A percentile compares a stretch with the other conserved stretches of the same genome.
Evolutionary conservation across 2,329 filamentous ascomycete genomes (phyloP).

Genomic region (Xylariaceae sp.): DNA sequence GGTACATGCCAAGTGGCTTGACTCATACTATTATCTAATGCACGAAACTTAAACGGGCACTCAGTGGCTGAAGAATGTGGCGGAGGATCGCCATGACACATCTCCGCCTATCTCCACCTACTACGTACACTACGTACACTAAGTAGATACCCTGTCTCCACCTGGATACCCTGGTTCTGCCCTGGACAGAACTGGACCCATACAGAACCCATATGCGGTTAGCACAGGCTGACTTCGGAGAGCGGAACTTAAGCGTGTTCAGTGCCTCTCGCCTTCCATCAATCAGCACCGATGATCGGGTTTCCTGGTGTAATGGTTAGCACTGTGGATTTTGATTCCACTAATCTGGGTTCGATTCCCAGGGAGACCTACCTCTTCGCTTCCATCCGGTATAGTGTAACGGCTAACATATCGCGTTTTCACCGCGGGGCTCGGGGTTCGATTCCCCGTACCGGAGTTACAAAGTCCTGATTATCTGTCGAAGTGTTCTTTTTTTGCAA

Average conservation of each 20-base stretch:
- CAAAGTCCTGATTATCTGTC: background rate
- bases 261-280: background rate
- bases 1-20: no score
- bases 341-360: slow-evolving; percentile 21
- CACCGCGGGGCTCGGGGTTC: slow-evolving; percentile 19
- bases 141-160: no score
- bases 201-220: background rate
- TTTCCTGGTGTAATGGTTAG: slow-evolving; percentile 23
- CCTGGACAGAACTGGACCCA: background rate
- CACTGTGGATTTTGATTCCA: slow-evolving; percentile 23
- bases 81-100: no score
- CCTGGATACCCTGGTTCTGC: no score
- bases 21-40: no score
- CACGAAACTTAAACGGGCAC: no score
- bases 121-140: no score
- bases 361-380: slow-evolving; percentile 11
- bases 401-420: slow-evolving; percentile 19
- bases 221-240: background rate
- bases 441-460: slow-evolving; percentile 17
- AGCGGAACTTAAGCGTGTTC: background rate
- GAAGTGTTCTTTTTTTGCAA: background rate
- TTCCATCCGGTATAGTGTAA: slow-evolving; percentile 16
- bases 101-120: no score
- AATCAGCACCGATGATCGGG: slow-evolving; percentile 1
- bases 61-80: no score